These are phyloP conservation scores for Boletus rufocinnamomeus DNA, from an alignment of 768 basidiomycete genomes.

Conservation along the genomic window DNA sequence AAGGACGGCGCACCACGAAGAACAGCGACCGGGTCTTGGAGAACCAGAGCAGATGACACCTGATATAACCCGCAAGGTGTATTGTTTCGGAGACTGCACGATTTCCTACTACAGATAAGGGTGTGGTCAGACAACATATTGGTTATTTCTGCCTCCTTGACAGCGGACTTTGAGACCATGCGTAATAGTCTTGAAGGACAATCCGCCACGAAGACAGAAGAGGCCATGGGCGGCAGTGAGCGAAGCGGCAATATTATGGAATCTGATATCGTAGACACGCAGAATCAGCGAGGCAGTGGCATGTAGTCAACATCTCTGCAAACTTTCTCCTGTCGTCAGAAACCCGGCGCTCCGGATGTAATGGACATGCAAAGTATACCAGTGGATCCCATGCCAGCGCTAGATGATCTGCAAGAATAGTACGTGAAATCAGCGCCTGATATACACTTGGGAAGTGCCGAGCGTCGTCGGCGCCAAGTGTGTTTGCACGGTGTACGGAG, in stretches of 20 bases:
- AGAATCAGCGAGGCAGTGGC: too few relatives aligned
- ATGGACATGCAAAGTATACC: too few relatives aligned
- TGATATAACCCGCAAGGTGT: too few relatives aligned
- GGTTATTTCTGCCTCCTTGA: neutral
- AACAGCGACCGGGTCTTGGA: neutral
- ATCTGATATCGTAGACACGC: too few relatives aligned
- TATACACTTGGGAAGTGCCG: too few relatives aligned
- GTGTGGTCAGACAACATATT: neutral
- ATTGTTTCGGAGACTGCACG: neutral
- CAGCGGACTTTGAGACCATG: neutral
- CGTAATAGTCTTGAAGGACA: neutral
- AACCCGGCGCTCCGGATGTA: too few relatives aligned
- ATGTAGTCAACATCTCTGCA: too few relatives aligned
- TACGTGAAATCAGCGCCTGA: too few relatives aligned
- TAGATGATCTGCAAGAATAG: too few relatives aligned
- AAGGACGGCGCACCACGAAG: neutral
- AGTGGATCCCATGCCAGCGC: too few relatives aligned
- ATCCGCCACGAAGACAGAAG: neutral
- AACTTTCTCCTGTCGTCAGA: too few relatives aligned
- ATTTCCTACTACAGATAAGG: neutral
- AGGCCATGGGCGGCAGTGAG: too few relatives aligned
- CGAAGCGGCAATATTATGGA: neutral
- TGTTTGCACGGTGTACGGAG: neutral
- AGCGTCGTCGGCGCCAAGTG: neutral
- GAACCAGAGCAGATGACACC: neutral